A percentile compares a stretch with the other conserved stretches of the same genome.
Conservation (phyloP, 2,329 filamentous ascomycete genomes). For the Fusarium sp. region DNA sequence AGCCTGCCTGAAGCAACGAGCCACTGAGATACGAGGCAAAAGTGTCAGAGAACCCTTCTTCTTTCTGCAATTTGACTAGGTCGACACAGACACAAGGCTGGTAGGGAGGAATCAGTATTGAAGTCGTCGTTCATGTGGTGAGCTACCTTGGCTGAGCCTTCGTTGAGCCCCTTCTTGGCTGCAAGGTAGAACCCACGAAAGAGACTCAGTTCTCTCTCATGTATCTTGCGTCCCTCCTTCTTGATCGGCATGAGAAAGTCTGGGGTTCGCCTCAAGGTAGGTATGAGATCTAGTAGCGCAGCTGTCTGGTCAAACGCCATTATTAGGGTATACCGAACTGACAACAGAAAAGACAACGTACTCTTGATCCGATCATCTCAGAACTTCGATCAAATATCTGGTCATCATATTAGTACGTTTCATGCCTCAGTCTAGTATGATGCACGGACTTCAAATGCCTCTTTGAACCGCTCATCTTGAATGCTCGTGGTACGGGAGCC, state of each 20-base stretch:
- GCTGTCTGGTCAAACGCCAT: neutral
- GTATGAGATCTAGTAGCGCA: neutral
- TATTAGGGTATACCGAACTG: neutral
- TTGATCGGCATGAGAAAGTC: neutral
- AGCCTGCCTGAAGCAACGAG: neutral
- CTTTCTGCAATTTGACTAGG: neutral
- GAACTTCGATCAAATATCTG: neutral
- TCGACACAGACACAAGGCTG: neutral
- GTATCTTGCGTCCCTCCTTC: neutral
- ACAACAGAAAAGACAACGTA: neutral
- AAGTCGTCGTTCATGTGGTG: accelerated
- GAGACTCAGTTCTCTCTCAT: neutral
- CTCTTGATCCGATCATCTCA: neutral
- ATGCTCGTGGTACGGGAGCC: neutral
- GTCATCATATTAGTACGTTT: accelerated
- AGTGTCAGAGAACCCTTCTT: neutral
- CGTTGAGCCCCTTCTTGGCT: neutral
- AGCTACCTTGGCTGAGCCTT: neutral
- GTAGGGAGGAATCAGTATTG: accelerated
- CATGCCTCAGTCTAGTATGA: accelerated
- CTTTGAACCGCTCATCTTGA: neutral
- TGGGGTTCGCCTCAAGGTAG: neutral
- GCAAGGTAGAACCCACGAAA: neutral
- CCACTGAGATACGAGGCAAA: neutral
- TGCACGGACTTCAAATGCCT: neutral